phyloP scores from a whole-genome alignment of 306 rosid genomes.

The Calophaca sinica region DNA sequence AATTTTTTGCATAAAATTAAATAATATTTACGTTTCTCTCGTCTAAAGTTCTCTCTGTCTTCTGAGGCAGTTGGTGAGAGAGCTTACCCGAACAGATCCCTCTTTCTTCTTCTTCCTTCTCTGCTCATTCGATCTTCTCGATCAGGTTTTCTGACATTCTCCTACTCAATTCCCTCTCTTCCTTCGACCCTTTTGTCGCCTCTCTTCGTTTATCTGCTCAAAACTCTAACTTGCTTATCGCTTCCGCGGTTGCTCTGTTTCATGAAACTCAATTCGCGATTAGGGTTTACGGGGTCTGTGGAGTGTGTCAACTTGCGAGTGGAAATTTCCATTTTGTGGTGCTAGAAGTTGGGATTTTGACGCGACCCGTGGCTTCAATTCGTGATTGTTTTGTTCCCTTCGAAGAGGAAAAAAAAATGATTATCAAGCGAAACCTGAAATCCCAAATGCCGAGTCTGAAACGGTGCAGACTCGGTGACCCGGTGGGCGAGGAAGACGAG shows the following conservation, averaged over 20 bases:
- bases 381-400: slow-evolving; percentile 28
- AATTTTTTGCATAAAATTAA: slow-evolving; percentile 6
- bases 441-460: slow-evolving; percentile 98
- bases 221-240: slow-evolving; percentile 21
- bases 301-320: slow-evolving; percentile 1
- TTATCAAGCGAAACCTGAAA: slow-evolving; percentile 92
- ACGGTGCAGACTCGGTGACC: slow-evolving; percentile 74
- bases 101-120: slow-evolving; percentile 54
- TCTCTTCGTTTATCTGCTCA: background rate
- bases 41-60: slow-evolving; percentile 48
- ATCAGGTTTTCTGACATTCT: slow-evolving; percentile 51
- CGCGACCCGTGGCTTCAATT: slow-evolving; percentile 40
- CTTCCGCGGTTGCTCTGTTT: slow-evolving; percentile 78
- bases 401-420: slow-evolving; percentile 55
- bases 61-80: slow-evolving; percentile 55
- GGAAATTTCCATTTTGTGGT: slow-evolving; percentile 43
- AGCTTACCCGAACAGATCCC: slow-evolving; percentile 69
- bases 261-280: slow-evolving; percentile 42
- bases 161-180: slow-evolving; percentile 39
- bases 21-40: slow-evolving; percentile 27
- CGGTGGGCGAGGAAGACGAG: slow-evolving; percentile 79
- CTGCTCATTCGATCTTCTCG: slow-evolving; percentile 54
- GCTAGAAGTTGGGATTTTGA: slow-evolving; percentile 42
- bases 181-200: slow-evolving; percentile 26
- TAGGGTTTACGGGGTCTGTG: slow-evolving; percentile 71